phyloP scores from a whole-genome alignment of 768 basidiomycete species.

The Panaeolus cyanescens region DNA sequence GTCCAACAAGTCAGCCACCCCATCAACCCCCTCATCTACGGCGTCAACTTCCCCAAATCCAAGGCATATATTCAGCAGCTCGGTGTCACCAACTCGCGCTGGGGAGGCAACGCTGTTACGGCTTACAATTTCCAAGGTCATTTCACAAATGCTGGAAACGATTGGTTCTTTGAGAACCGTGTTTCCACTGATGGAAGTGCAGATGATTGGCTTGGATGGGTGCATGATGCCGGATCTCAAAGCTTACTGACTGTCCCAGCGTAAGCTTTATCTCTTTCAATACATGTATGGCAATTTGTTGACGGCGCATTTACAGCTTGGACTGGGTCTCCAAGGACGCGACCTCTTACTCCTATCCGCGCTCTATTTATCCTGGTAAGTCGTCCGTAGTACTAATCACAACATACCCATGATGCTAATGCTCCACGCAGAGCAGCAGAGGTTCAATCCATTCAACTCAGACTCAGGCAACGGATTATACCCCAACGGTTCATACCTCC shows the following conservation, averaged over 20 bases:
- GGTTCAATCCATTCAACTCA: constrained; percentile 48
- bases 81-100: constrained; percentile 23
- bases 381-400: not conserved
- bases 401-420: too few relatives aligned
- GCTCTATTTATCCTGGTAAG: constrained; percentile 43
- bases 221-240: constrained; percentile 42
- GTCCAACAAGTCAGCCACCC: constrained; percentile 33
- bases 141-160: constrained; percentile 55
- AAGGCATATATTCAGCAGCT: constrained; percentile 43
- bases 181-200: constrained; percentile 37
- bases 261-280: constrained; percentile 29
- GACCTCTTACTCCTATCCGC: constrained; percentile 54
- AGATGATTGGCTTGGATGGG: constrained; percentile 53
- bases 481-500: constrained; percentile 47
- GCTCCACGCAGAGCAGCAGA: constrained; percentile 36
- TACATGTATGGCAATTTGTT: not conserved
- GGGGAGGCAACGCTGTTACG: constrained; percentile 35
- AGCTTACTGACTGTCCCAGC: constrained; percentile 50
- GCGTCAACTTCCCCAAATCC: constrained; percentile 55
- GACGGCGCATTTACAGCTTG: constrained; percentile 32
- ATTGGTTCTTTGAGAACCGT: constrained; percentile 61
- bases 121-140: constrained; percentile 53
- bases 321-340: constrained; percentile 60
- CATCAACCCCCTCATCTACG: constrained; percentile 53
- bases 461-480: constrained; percentile 52